Evolutionary conservation across 148 eudicot species (phyloP), one percentile per base, ranked within the genome.

Genomic region (Heliamphora exappendiculata): DNA sequence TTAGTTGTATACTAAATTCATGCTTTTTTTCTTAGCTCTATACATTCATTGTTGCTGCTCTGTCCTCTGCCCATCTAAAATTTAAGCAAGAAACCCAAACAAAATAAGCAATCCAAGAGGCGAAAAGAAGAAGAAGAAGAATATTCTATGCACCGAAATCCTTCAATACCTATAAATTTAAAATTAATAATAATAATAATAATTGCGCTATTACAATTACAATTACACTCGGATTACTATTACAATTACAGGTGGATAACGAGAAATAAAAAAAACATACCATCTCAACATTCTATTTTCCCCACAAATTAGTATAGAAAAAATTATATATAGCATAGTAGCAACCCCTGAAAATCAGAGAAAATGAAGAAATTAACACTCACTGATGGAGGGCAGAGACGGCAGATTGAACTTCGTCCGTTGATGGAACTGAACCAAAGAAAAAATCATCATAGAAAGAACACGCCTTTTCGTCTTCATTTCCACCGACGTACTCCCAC

Each of bases 371-470:
- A 41, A 19, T 29, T 53, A 51, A 3, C 55, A 85, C 80, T 77
- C 59, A 89, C 96, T 84, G 80, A 53, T 86, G 87, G 22, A 91
- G 88, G 69, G 91, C 76, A 55, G 82, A 84, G 24, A 89, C 72
- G 8, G 97, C 90, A 75, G 77, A 78, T 3, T 86, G 81, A 51
- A 88, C 93, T 62, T 91, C 93, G 60, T 82, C 81, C 5, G 17
- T 6, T 9, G 84, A 76, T 29, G 97, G 97, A 78, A 82, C 86
- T 78, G 75, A 36, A 2, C 90, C 91, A 78, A 88, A 88, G 1
- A 85, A 79, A 78, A 71, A 74, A 77, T 89, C 87, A 53, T 87
- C 85, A 54, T 8, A 57, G 62, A 34, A 42, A 64, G 2, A 44
- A 57, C 50, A 5, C 4, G 19, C 65, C 22, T 57, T 64, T 13